phyloP scores from a whole-genome alignment of 305 asterid genomes.

The Fraxinus sp. region DNA sequence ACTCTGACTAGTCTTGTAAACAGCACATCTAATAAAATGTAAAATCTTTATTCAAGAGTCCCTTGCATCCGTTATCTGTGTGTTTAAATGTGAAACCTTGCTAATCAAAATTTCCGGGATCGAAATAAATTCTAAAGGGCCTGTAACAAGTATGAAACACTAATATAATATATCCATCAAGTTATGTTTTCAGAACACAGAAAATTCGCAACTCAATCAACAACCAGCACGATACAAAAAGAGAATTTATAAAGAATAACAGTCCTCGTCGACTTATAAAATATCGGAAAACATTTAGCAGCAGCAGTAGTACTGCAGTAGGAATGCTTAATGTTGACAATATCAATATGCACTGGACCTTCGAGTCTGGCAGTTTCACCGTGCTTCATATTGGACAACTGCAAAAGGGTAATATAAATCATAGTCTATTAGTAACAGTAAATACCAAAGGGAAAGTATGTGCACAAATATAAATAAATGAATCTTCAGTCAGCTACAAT shows the following conservation, averaged over 20 bases:
- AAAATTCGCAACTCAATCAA: too few species aligned
- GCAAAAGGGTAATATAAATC: slow-evolving; percentile 29
- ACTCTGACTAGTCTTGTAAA: background rate
- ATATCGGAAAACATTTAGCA: background rate
- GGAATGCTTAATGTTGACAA: background rate
- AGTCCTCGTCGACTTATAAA: background rate
- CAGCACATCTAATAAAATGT: background rate
- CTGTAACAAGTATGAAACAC: background rate
- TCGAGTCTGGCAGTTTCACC: slow-evolving; percentile 26
- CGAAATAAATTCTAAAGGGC: background rate
- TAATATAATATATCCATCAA: background rate
- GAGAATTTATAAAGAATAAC: background rate
- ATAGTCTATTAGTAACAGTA: background rate
- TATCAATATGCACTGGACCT: background rate
- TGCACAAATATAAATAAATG: background rate
- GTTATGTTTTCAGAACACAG: background rate
- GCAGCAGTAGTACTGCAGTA: background rate
- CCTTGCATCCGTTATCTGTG: background rate
- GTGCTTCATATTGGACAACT: slow-evolving; percentile 66
- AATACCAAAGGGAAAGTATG: background rate
- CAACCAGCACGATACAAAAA: too few species aligned
- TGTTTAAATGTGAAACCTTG: background rate
- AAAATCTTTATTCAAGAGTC: background rate
- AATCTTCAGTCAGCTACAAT: background rate
- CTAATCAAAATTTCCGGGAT: background rate